Percentiles rank a stretch among this genome's conserved stretches.
Conservation (phyloP, 805 yeast genomes). For the Nakazawaea sp. region DNA sequence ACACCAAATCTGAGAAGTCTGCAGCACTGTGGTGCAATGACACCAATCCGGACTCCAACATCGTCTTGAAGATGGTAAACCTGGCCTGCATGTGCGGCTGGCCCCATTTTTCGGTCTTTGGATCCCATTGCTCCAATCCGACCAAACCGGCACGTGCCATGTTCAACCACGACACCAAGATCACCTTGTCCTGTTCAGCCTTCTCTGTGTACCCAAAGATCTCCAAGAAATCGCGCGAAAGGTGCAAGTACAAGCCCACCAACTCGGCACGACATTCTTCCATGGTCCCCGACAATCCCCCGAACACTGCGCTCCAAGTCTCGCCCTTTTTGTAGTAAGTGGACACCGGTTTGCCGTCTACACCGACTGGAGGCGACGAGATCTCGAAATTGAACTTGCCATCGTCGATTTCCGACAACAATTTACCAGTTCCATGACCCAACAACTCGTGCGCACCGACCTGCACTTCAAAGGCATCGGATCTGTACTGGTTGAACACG, state of each 20-base stretch:
- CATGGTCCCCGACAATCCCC: slow-evolving; percentile 76
- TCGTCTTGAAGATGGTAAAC: slow-evolving; percentile 73
- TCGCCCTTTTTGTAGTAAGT: slow-evolving; percentile 76
- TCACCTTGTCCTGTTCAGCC: slow-evolving; percentile 56
- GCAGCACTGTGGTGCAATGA: slow-evolving; percentile 41
- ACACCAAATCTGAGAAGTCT: slow-evolving; percentile 50
- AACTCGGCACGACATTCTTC: slow-evolving; percentile 93
- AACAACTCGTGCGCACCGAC: slow-evolving; percentile 89
- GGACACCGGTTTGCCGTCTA: slow-evolving; percentile 53
- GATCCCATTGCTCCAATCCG: slow-evolving; percentile 86
- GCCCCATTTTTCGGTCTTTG: slow-evolving; percentile 77
- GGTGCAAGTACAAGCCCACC: slow-evolving; percentile 75
- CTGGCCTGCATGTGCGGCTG: slow-evolving; percentile 95
- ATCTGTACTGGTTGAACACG: slow-evolving; percentile 62
- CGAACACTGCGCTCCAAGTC: slow-evolving; percentile 88
- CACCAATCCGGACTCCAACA: slow-evolving; percentile 59
- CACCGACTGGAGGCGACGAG: slow-evolving; percentile 51
- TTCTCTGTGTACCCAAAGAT: slow-evolving; percentile 62
- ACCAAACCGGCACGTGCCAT: slow-evolving; percentile 88
- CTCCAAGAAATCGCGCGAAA: slow-evolving; percentile 58
- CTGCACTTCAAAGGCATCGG: slow-evolving; percentile 85
- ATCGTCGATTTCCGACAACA: slow-evolving; percentile 49
- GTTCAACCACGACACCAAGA: slow-evolving; percentile 61
- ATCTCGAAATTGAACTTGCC: slow-evolving; percentile 69
- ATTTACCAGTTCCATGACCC: slow-evolving; percentile 89